Percentiles rank a stretch among this genome's conserved stretches.
Evolutionary conservation across 2,329 filamentous ascomycete species (phyloP).

Genomic region (Sporothrix euskadiensis): DNA sequence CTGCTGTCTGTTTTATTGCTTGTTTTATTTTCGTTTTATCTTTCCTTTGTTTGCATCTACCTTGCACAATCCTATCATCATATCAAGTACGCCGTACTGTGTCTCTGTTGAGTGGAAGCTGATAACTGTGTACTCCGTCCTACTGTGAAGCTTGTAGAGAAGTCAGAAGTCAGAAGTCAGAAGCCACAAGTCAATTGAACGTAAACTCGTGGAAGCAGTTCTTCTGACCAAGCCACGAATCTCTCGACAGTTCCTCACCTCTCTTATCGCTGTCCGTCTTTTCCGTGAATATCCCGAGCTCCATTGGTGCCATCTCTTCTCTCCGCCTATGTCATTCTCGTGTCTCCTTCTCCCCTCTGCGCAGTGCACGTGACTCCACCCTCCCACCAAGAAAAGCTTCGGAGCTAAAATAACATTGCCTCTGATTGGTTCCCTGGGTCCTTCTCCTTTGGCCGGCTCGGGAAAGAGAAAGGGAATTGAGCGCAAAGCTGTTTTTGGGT

Average conservation of each 20-base stretch:
- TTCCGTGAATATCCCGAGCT: conserved; percentile 11
- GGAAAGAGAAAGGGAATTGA: conserved; percentile 22
- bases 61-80: neutral
- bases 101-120: too few relatives aligned
- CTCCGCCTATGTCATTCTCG: neutral
- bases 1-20: neutral
- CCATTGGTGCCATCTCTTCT: neutral
- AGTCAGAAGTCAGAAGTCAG: too few relatives aligned
- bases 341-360: neutral
- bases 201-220: too few relatives aligned
- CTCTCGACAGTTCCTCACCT: too few relatives aligned
- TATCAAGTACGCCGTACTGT: neutral
- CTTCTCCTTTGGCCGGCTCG: neutral
- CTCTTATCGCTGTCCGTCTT: neutral
- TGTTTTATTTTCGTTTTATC: neutral
- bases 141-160: too few relatives aligned
- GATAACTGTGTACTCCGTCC: too few relatives aligned
- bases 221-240: too few relatives aligned
- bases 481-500: conserved; percentile 24
- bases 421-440: conserved; percentile 28
- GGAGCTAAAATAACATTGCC: conserved; percentile 31
- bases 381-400: conserved; percentile 15
- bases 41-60: conserved; percentile 2
- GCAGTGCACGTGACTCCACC: conserved; percentile 30
- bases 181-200: too few relatives aligned